phyloP scores from a whole-genome alignment of 352 stramenopile genomes.

The Thalassiosira mediterranea region DNA sequence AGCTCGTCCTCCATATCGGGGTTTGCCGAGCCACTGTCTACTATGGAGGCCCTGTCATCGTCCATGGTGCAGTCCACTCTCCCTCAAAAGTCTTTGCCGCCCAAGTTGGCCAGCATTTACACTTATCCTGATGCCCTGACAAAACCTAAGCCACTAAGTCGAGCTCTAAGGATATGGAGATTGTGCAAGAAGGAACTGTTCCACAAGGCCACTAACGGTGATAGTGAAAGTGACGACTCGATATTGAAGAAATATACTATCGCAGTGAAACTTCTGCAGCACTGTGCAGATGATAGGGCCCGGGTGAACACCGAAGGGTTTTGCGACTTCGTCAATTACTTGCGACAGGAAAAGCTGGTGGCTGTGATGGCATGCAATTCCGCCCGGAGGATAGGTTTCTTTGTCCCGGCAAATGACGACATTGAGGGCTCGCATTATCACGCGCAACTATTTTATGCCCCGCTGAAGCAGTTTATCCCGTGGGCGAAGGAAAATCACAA shows the following conservation, averaged over 20 bases:
- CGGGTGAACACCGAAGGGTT: conserved; percentile 72
- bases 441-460: conserved; percentile 58
- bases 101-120: conserved; percentile 59
- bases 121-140: conserved; percentile 69
- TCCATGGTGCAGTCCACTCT: conserved; percentile 26
- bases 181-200: conserved; percentile 31
- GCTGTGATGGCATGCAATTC: conserved; percentile 70
- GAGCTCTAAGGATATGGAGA: conserved; percentile 46
- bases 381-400: conserved; percentile 62
- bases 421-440: conserved; percentile 39
- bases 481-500: conserved; percentile 34
- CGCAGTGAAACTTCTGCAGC: conserved; percentile 50
- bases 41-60: conserved; percentile 20
- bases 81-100: neutral
- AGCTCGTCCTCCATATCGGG: neutral
- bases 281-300: conserved; percentile 39
- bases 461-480: conserved; percentile 58
- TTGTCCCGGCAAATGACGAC: conserved; percentile 41
- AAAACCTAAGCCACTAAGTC: conserved; percentile 54
- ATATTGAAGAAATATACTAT: conserved; percentile 48
- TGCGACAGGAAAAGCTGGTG: conserved; percentile 45
- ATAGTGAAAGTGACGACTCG: neutral
- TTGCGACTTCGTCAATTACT: conserved; percentile 55
- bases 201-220: conserved; percentile 29
- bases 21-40: conserved; percentile 2